Percentiles rank a stretch among this genome's conserved stretches.
Conservation (phyloP, 306 rosid species). For the Dalbergia cochinchinensis region DNA sequence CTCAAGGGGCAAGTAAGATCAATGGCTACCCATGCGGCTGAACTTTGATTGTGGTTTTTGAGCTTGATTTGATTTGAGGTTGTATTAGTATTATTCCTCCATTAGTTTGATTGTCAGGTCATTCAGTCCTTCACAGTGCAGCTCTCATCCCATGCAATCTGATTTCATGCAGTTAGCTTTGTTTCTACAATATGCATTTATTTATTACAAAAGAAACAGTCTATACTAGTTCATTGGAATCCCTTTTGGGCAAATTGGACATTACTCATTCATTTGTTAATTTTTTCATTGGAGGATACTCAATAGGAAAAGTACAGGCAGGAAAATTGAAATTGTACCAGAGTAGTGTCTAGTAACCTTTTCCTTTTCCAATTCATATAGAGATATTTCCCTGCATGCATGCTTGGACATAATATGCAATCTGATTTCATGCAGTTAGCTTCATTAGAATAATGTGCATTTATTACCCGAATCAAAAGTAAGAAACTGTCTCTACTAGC, state of each 20-base stretch:
- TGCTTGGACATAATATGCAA: neutral
- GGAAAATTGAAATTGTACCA: slow-evolving; percentile 22
- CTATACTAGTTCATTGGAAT: slow-evolving; percentile 5
- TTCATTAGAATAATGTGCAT: too few species aligned
- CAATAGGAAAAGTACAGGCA: slow-evolving; percentile 1
- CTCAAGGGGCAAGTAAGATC: slow-evolving; percentile 89
- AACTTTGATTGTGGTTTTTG: slow-evolving; percentile 32
- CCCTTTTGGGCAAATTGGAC: slow-evolving; percentile 11
- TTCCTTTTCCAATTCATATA: neutral
- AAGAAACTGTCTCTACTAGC: too few species aligned
- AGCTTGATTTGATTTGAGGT: slow-evolving; percentile 22
- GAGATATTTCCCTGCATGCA: slow-evolving; percentile 25
- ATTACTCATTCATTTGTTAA: neutral
- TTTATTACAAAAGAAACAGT: neutral
- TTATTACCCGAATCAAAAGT: too few species aligned
- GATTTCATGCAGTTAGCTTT: slow-evolving; percentile 32
- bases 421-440: too few species aligned
- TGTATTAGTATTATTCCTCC: slow-evolving; percentile 19
- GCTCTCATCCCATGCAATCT: slow-evolving; percentile 24
- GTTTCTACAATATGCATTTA: slow-evolving; percentile 5
- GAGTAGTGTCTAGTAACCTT: neutral
- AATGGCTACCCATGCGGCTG: neutral
- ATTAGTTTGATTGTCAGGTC: slow-evolving; percentile 9
- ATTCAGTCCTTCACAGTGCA: neutral
- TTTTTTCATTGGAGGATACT: slow-evolving; percentile 19